Base-by-base conservation (phyloP, 2,329 filamentous ascomycete genomes). In the Neofusicoccum sp. region DNA sequence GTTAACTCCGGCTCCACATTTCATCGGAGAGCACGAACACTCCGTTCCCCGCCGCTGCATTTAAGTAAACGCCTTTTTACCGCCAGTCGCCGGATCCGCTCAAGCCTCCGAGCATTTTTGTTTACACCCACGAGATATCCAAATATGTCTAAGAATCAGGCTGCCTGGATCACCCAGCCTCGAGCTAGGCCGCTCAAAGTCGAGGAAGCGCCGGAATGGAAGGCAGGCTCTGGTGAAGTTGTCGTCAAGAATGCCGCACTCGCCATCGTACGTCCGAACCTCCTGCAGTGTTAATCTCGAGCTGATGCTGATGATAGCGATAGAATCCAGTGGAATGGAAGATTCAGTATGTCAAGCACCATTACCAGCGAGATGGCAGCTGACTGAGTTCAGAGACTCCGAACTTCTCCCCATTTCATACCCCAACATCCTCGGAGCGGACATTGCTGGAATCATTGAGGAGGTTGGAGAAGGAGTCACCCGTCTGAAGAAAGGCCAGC, bases 381-480 rank as follows among this genome's bases (percentile, higher is more conserved):
- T 48, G 20, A 48, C 44, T 6, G n/a, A 12, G 3, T 4, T 56
- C 14, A 26, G 26, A 48, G 57, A 34, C 16, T 31, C 28, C 14
- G 31, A 6, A 12, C 30, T 45, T 38, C 41, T 12, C 26, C 57
- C 44, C 1, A 16, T 33, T 41, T 64, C 14, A 2, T 77, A 69
- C 63, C 74, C 75, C 1, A 66, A 65, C 24, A 66, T 76, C 26
- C 64, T 77, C 7, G 75, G 75, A 31, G 64, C 58, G 43, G 75
- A 77, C 58, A 63, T 75, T 14, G 73, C 74, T 24, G 75, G 75
- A n/a, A 70, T 70, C 53, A 66, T 77, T 24, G 62, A 67, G 28
- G 73, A 70, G 45, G 69, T 76, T 16, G 75, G 75, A 33, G 44
- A 31, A 7, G 57, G 45, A n/a, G 57, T 60, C 6, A 60, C 57